Evolutionary conservation across 495 filamentous ascomycete genomes (phyloP).

Genomic region (Trypethelium eluteriae): DNA sequence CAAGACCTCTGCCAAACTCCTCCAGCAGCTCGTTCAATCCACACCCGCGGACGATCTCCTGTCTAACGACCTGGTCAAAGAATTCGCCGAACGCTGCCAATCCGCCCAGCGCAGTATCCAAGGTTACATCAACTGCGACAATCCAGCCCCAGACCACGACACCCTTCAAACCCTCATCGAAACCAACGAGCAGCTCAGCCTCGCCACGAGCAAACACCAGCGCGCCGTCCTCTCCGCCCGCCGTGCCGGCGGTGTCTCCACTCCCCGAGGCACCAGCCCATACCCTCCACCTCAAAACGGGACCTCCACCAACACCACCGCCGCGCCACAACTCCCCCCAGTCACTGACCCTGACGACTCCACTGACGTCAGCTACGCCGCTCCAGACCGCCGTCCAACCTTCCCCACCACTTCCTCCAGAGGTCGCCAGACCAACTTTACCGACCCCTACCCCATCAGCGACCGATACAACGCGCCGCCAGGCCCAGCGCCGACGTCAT

Average conservation of each 20-base stretch:
- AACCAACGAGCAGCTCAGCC: slow-evolving; percentile 79
- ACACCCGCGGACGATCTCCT: slow-evolving; percentile 71
- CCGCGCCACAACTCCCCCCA: slow-evolving; percentile 38
- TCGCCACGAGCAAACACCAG: slow-evolving; percentile 71
- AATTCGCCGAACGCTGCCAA: slow-evolving; percentile 84
- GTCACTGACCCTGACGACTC: slow-evolving; percentile 44
- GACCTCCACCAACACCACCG: slow-evolving; percentile 11
- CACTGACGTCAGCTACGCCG: slow-evolving; percentile 24
- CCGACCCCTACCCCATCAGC: slow-evolving; percentile 7
- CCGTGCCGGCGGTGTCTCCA: slow-evolving; percentile 25
- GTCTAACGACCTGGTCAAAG: slow-evolving; percentile 75
- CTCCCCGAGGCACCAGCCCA: slow-evolving; percentile 19
- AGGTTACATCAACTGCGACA: slow-evolving; percentile 68
- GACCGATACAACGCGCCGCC: slow-evolving; percentile 13
- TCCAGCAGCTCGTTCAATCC: slow-evolving; percentile 78
- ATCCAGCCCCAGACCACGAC: slow-evolving; percentile 79
- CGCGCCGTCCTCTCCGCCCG: slow-evolving; percentile 67
- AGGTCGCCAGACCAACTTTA: slow-evolving; percentile 15
- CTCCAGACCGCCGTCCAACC: slow-evolving; percentile 11
- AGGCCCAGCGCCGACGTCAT: not conserved
- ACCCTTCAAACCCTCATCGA: slow-evolving; percentile 90
- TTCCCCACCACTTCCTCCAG: slow-evolving; percentile 6
- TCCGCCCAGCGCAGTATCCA: slow-evolving; percentile 71
- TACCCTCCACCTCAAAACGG: slow-evolving; percentile 24
- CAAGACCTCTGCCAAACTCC: slow-evolving; percentile 76